Evolutionary conservation across 495 filamentous ascomycete species (phyloP).

Genomic region (Glutinoglossum americanum): DNA sequence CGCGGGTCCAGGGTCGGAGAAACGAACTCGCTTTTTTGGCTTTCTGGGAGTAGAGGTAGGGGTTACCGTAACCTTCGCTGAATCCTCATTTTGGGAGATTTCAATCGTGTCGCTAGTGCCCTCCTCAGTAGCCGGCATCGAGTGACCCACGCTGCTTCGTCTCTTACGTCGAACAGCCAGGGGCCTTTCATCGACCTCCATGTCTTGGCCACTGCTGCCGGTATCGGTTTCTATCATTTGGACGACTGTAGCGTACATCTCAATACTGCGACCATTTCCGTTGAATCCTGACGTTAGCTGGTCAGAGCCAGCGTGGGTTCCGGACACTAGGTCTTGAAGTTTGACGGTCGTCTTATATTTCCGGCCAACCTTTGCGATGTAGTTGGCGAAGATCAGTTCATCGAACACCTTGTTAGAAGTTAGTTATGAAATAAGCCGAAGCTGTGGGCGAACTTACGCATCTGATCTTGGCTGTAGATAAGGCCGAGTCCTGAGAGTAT

Average conservation of each 20-base stretch:
- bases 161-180: constrained; percentile 14
- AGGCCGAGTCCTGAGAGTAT: not conserved
- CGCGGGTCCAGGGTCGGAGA: constrained; percentile 45
- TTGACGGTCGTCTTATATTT: not conserved
- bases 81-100: not conserved
- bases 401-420: not conserved
- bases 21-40: constrained; percentile 42
- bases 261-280: not conserved
- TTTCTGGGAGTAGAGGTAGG: constrained; percentile 4
- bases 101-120: not conserved
- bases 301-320: not conserved
- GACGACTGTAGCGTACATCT: not conserved
- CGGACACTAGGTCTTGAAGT: not conserved
- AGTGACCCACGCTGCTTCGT: constrained; percentile 9
- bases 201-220: not conserved
- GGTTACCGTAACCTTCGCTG: not conserved
- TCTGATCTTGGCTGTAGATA: not conserved
- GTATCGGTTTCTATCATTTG: not conserved
- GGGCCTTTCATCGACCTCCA: constrained; percentile 9
- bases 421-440: not conserved
- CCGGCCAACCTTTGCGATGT: not conserved
- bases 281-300: not conserved
- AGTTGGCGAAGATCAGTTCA: not conserved
- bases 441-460: not conserved
- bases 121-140: not conserved